Evolutionary conservation across 2,329 filamentous ascomycete species (phyloP).

Genomic region (Coniella lustricola): DNA sequence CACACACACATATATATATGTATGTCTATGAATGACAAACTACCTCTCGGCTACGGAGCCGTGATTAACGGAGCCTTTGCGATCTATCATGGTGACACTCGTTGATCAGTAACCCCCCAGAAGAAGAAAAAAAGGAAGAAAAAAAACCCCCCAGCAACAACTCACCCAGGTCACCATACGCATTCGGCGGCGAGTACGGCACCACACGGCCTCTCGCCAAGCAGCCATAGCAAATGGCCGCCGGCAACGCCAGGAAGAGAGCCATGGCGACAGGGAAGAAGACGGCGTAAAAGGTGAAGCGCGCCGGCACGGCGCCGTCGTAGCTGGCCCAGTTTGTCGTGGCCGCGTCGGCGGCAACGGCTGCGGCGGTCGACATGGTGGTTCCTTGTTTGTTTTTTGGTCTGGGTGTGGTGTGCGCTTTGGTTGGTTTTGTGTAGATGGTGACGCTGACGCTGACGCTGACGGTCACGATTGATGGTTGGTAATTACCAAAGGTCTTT

Average conservation of each 20-base stretch:
- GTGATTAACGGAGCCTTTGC: too few relatives aligned
- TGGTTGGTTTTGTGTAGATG: background rate
- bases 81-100: background rate
- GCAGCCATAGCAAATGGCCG: conserved; percentile 5
- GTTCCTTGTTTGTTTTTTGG: background rate
- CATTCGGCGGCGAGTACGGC: conserved; percentile 10
- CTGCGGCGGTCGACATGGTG: conserved; percentile 11
- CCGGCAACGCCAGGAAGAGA: conserved; percentile 11
- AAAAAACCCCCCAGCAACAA: background rate
- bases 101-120: too few relatives aligned
- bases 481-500: too few relatives aligned
- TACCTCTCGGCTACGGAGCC: too few relatives aligned
- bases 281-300: conserved; percentile 4
- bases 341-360: conserved; percentile 9
- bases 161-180: background rate
- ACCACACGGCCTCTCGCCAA: conserved; percentile 6
- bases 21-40: background rate
- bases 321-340: conserved; percentile 14
- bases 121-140: background rate
- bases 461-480: too few relatives aligned
- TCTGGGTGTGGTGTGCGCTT: background rate
- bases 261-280: conserved; percentile 9
- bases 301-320: conserved; percentile 4
- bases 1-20: too few relatives aligned
- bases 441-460: too few relatives aligned